These are phyloP conservation scores for Arctostaphylos glauca DNA, from an alignment of 148 eudicot genomes.

Conservation along the genomic window DNA sequence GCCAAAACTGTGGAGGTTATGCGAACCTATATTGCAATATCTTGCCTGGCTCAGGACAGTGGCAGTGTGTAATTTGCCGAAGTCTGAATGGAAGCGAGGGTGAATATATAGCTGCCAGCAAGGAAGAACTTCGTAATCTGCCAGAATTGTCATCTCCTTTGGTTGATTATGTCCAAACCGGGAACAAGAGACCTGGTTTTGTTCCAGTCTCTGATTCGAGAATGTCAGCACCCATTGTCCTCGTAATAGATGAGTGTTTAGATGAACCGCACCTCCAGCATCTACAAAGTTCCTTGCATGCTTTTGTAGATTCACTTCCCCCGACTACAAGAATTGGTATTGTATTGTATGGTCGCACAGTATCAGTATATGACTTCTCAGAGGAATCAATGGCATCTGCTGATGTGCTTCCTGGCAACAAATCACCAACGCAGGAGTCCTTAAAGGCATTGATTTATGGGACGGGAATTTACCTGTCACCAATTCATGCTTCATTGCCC, in stretches of 20 bases:
- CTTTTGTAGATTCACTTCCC: slow-evolving; percentile 87
- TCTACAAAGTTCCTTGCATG: slow-evolving; percentile 89
- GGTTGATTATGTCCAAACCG: slow-evolving; percentile 79
- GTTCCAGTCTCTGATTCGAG: slow-evolving; percentile 87
- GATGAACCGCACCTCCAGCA: slow-evolving; percentile 90
- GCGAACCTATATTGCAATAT: slow-evolving; percentile 84
- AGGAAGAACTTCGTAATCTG: slow-evolving; percentile 70
- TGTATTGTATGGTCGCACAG: slow-evolving; percentile 73
- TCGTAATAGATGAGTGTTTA: slow-evolving; percentile 81
- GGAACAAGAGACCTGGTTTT: slow-evolving; percentile 70
- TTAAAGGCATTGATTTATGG: slow-evolving; percentile 83
- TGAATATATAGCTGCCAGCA: slow-evolving; percentile 77
- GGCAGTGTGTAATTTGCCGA: slow-evolving; percentile 90
- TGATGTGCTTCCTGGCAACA: slow-evolving; percentile 78
- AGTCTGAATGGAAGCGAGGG: slow-evolving; percentile 82
- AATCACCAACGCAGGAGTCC: slow-evolving; percentile 67
- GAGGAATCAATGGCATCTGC: slow-evolving; percentile 94
- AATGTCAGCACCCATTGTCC: slow-evolving; percentile 80
- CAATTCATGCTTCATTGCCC: slow-evolving; percentile 85
- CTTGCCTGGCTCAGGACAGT: slow-evolving; percentile 81
- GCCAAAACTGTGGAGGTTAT: slow-evolving; percentile 80
- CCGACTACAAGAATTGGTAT: slow-evolving; percentile 86
- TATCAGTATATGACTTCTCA: slow-evolving; percentile 84
- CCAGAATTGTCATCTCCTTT: slow-evolving; percentile 72
- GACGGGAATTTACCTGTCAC: slow-evolving; percentile 76